Evolutionary conservation across 305 asterid genomes (phyloP).

Genomic region (Fraxinus albicans): DNA sequence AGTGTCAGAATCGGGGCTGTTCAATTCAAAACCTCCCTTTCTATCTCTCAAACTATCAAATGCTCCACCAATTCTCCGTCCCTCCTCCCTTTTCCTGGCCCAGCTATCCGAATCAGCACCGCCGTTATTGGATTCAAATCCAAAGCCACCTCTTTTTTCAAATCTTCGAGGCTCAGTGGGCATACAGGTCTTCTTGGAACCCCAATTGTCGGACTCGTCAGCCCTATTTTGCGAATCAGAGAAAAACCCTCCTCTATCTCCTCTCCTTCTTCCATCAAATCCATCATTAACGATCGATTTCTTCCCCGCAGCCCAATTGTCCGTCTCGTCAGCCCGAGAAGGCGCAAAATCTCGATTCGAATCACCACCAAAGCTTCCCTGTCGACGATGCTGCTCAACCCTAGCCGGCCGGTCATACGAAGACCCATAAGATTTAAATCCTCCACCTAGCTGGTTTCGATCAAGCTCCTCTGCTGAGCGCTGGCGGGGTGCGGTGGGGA

Average conservation of each 20-base stretch:
- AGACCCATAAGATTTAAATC: conserved; percentile 71
- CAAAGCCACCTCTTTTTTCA: conserved; percentile 68
- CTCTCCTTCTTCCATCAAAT: conserved; percentile 72
- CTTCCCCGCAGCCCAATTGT: conserved; percentile 80
- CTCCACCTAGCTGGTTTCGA: conserved; percentile 59
- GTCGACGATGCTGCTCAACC: conserved; percentile 73
- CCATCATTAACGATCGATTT: conserved; percentile 40
- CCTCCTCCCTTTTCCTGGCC: conserved; percentile 70
- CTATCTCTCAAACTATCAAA: background rate
- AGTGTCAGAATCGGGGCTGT: conserved; percentile 30
- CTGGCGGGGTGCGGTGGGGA: conserved; percentile 84
- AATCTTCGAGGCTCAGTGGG: conserved; percentile 62
- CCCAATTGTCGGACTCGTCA: conserved; percentile 88
- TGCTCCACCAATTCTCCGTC: conserved; percentile 32
- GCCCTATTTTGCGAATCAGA: conserved; percentile 80
- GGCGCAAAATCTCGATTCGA: conserved; percentile 51
- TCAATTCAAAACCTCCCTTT: no score
- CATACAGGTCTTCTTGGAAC: conserved; percentile 57
- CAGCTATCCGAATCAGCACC: conserved; percentile 70
- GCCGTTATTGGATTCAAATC: conserved; percentile 61
- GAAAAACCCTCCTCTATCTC: no score
- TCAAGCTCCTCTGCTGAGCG: conserved; percentile 85
- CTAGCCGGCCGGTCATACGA: conserved; percentile 36
- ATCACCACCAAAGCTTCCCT: conserved; percentile 59
- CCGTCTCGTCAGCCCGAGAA: conserved; percentile 90